phyloP scores from a whole-genome alignment of 768 basidiomycete species.

The Lactifluus hygrophoroides region DNA sequence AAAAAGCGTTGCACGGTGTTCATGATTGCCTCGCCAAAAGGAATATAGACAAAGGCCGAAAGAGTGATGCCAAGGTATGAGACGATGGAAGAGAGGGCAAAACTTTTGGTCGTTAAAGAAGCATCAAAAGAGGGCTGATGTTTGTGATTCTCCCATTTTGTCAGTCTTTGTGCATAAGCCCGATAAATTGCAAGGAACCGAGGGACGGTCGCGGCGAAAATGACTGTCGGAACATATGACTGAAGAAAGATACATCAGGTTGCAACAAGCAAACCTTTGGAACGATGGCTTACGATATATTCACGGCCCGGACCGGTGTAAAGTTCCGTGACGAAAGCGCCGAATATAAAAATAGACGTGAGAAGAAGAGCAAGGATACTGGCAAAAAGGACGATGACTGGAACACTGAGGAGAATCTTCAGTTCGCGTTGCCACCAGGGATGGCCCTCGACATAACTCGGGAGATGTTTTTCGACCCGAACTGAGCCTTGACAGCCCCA shows the following conservation, averaged over 20 bases:
- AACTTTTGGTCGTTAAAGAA: conserved; percentile 85
- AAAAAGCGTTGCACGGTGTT: conserved; percentile 32
- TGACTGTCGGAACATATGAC: conserved; percentile 74
- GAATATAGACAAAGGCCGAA: conserved; percentile 93
- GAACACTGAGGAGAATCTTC: conserved; percentile 57
- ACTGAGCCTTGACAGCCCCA: conserved; percentile 77
- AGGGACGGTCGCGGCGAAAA: conserved; percentile 78
- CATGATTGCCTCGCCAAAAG: conserved; percentile 85
- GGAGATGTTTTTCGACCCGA: conserved; percentile 65
- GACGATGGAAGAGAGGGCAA: conserved; percentile 79
- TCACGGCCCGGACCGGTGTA: conserved; percentile 83
- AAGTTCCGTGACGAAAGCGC: conserved; percentile 82
- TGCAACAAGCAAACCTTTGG: not conserved
- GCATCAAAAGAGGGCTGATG: conserved; percentile 69
- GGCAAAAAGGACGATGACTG: conserved; percentile 68
- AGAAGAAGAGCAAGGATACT: conserved; percentile 59
- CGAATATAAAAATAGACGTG: conserved; percentile 76
- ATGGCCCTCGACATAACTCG: conserved; percentile 42
- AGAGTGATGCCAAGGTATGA: conserved; percentile 88
- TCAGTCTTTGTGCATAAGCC: conserved; percentile 54
- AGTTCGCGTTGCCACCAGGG: conserved; percentile 71
- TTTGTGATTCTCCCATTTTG: conserved; percentile 87
- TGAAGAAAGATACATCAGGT: conserved; percentile 25
- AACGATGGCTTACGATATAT: conserved; percentile 51
- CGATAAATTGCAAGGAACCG: conserved; percentile 70